These are phyloP conservation scores for Xylaria telfairii DNA, from an alignment of 495 filamentous ascomycete species.

Conservation along the genomic window DNA sequence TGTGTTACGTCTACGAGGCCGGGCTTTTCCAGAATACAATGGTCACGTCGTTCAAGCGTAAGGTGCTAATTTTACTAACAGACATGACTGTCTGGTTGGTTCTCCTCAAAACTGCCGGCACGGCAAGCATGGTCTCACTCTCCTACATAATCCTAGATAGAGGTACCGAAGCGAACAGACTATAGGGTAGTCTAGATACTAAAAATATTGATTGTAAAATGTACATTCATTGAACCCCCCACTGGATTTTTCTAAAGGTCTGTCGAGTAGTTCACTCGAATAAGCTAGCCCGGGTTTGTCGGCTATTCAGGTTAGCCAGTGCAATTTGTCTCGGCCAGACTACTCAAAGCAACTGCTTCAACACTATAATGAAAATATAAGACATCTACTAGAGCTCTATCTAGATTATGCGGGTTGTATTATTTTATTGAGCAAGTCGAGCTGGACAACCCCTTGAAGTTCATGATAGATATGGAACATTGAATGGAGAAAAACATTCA, in stretches of 20 bases:
- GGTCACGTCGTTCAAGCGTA: neutral
- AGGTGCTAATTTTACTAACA: neutral
- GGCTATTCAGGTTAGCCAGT: neutral
- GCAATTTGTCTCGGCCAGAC: conserved; percentile 19
- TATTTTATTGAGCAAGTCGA: neutral
- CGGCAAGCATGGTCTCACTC: neutral
- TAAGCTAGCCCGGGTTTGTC: neutral
- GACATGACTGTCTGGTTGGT: neutral
- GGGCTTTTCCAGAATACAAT: neutral
- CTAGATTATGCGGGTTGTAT: conserved; percentile 11
- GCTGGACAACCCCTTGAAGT: neutral
- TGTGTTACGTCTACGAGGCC: neutral
- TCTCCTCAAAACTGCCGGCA: neutral
- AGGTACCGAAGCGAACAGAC: neutral
- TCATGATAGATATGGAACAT: neutral
- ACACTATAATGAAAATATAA: neutral
- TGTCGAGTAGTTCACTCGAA: neutral
- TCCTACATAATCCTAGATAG: neutral
- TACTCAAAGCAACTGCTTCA: neutral
- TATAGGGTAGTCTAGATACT: neutral
- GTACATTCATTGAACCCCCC: neutral
- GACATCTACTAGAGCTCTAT: conserved; percentile 1
- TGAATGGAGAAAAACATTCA: neutral
- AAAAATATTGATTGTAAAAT: neutral
- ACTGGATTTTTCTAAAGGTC: neutral